Percentiles rank a stretch among this genome's conserved stretches.
phyloP scores from a whole-genome alignment of 768 basidiomycete species.

The Pisolithus tinctorius region DNA sequence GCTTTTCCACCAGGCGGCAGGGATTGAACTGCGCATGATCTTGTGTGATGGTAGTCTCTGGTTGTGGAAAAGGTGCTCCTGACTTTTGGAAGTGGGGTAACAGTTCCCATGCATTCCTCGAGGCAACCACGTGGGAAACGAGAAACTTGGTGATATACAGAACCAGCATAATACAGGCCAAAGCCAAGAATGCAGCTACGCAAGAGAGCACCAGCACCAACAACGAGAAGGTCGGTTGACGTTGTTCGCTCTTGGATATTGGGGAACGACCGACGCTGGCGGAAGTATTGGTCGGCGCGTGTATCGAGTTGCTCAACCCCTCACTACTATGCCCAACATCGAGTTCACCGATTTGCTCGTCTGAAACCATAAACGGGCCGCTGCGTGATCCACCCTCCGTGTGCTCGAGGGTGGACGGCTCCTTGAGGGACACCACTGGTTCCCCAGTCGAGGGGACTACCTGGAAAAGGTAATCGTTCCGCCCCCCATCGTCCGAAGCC shows the following conservation, averaged over 20 bases:
- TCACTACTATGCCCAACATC: background rate
- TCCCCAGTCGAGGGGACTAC: conserved; percentile 22
- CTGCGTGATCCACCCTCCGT: conserved; percentile 11
- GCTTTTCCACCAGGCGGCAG: background rate
- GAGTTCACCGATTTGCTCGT: background rate
- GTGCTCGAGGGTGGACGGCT: background rate
- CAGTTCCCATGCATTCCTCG: conserved; percentile 17
- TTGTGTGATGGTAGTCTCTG: background rate
- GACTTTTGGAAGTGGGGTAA: conserved; percentile 13
- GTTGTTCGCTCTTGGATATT: background rate
- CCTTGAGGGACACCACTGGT: conserved; percentile 10
- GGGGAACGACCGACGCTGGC: background rate
- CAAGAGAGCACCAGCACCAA: conserved; percentile 22
- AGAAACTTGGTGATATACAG: conserved; percentile 19
- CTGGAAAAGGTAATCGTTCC: conserved; percentile 23
- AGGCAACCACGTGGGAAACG: conserved; percentile 13
- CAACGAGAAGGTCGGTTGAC: conserved; percentile 4
- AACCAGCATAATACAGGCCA: conserved; percentile 15
- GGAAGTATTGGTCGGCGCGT: background rate
- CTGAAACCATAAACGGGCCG: conserved; percentile 10
- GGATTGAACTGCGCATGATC: background rate
- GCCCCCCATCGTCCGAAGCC: conserved; percentile 18
- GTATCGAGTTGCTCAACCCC: background rate
- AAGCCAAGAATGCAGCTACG: conserved; percentile 15
- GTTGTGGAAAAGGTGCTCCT: background rate